Percentiles rank a stretch among this genome's conserved stretches.
Evolutionary conservation across 768 basidiomycete species (phyloP).

Genomic region (Agaricus sinodeliciosus): DNA sequence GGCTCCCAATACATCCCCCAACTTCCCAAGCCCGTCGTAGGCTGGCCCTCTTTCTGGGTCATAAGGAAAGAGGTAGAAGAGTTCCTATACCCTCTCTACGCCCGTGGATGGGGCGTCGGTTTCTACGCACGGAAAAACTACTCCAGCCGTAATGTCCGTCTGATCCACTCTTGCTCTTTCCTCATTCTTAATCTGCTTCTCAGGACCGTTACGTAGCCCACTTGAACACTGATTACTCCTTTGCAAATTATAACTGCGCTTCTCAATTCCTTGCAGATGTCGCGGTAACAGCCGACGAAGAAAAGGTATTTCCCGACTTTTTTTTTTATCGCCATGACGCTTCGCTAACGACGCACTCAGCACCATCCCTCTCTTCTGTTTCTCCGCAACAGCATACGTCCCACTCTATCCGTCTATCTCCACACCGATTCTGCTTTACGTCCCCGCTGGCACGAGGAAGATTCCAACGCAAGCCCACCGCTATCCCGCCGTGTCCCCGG

Average conservation of each 20-base stretch:
- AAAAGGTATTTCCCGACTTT: background rate
- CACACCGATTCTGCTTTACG: background rate
- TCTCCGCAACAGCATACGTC: background rate
- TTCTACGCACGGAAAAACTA: background rate
- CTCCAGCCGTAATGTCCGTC: background rate
- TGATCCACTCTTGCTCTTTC: background rate
- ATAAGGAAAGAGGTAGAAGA: constrained; percentile 1
- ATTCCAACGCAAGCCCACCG: background rate
- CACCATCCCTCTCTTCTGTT: constrained; percentile 1
- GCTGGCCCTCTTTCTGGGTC: constrained; percentile 6
- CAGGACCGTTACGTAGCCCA: constrained; percentile 6
- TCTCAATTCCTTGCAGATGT: constrained; percentile 1
- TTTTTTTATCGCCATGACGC: background rate
- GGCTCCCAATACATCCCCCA: background rate
- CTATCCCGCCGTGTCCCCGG: background rate
- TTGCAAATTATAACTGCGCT: constrained; percentile 5
- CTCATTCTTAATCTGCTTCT: background rate
- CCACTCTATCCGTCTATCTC: background rate
- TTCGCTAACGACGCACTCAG: background rate
- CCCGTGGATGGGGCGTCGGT: constrained; percentile 5
- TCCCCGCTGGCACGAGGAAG: too few relatives aligned
- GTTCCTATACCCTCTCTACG: constrained; percentile 5
- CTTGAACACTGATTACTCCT: constrained; percentile 2
- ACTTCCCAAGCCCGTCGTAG: background rate
- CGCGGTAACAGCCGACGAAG: background rate